Evolutionary conservation across 2,329 filamentous ascomycete species (phyloP), one percentile per base, ranked within the genome.

Genomic region (Fusarium multiceps): DNA sequence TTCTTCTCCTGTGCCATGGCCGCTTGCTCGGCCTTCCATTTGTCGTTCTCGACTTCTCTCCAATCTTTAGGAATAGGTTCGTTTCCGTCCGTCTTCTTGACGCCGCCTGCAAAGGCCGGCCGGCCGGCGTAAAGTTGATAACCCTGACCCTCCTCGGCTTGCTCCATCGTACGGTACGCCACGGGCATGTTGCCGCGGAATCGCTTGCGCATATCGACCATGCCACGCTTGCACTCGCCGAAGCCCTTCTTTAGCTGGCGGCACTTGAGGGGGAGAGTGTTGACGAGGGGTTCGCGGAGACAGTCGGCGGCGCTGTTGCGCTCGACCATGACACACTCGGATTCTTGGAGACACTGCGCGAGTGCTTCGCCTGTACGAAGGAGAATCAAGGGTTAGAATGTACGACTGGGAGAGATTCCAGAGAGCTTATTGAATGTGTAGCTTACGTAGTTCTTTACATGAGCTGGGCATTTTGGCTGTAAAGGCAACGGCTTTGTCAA

Each of bases 191-290:
- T 98, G 62, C 96, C 96, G 59, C 96, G 89, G 82, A 99, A 98
- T 34, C 96, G 92, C 84, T 98, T 98, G 80, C 96, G 93, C 96
- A 99, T 99, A 80, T 99, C 96, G 74, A 98, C 92, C 89, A 97
- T 89, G 71, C 96, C 96, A 71, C 95, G 92, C 78, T 97, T 97
- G 87, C 96, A 99, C 79, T 98, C 93, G 79, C 93, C 92, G 76
- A 97, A 96, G 47, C 94, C 93, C 80, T 93, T 94, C 80, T 95
- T 93, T 64, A 99, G 87, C 81, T 98, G 95, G 79, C 95, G 93
- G 82, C 96, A 99, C 81, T 92, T 90, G 25, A 88, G 90, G 21
- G 96, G 95, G 16, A 99, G 89, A 9, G 90, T 91, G 69, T 96
- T 90, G 79, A 89, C 85, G 68, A 97, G 89, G 6, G 95, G 95